Conservation (phyloP, 1,139 yeast species). For the Taphrina flavorubra region DNA sequence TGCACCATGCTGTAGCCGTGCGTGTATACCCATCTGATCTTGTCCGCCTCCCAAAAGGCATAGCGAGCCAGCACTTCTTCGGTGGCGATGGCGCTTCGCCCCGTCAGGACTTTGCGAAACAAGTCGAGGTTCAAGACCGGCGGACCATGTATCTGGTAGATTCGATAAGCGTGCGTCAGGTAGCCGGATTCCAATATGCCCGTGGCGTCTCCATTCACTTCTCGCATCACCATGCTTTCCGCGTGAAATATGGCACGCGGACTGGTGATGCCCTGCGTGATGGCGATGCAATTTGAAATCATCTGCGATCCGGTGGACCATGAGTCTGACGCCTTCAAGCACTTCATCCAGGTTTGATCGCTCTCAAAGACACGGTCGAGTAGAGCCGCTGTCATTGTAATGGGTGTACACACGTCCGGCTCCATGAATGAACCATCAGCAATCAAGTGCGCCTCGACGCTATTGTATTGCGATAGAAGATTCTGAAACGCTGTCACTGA, state of each 20-base stretch:
- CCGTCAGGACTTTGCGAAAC: slow-evolving; percentile 5
- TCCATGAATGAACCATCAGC: slow-evolving; percentile 16
- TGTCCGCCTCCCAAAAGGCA: slow-evolving; percentile 13
- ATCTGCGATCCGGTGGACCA: slow-evolving; percentile 8
- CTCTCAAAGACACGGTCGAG: slow-evolving; percentile 19
- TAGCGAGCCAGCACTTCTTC: slow-evolving; percentile 15
- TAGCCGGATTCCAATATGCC: slow-evolving; percentile 29
- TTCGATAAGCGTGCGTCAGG: slow-evolving; percentile 14
- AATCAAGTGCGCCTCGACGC: slow-evolving; percentile 27
- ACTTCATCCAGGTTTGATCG: slow-evolving; percentile 23
- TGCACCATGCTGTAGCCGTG: slow-evolving; percentile 34
- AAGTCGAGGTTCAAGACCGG: neutral
- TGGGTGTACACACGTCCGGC: slow-evolving; percentile 13
- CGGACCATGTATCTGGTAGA: neutral
- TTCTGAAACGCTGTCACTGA: slow-evolving; percentile 17
- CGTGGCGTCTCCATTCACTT: slow-evolving; percentile 16
- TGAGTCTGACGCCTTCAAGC: slow-evolving; percentile 5
- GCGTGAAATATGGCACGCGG: slow-evolving; percentile 18
- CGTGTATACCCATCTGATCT: slow-evolving; percentile 19
- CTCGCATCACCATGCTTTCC: slow-evolving; percentile 13
- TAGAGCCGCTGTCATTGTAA: slow-evolving; percentile 20
- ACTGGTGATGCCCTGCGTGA: slow-evolving; percentile 16
- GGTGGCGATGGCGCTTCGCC: neutral
- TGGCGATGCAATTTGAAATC: slow-evolving; percentile 25
- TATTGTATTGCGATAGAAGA: slow-evolving; percentile 16